Base-by-base conservation (phyloP, 371 early-diverging fungal genomes). In the Mucor saturninus region DNA sequence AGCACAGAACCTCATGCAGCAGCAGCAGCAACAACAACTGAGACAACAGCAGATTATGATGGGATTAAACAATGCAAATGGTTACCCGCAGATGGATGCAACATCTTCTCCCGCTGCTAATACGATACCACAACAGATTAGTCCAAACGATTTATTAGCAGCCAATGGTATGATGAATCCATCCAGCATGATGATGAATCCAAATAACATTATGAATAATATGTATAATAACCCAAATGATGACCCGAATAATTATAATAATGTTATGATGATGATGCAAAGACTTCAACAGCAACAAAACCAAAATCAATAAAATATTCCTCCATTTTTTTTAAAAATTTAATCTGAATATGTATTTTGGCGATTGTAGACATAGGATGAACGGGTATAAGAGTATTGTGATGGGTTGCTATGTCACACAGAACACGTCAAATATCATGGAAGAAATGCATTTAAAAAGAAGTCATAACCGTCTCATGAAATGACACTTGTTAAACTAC, bases 241-340 rank as follows among this genome's bases (percentile, higher is more conserved):
- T 35, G 68, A 72, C 49, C 53, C 62, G 7, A 64, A 64, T 30
- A 73, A 70, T 38, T 73, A 67, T 43, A 63, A 62, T 15, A 73
- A 75, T 56, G 71, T 73, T n/a, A 65, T 75, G 59, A 64, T 73
- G 59, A 72, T 75, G 76, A 75, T 75, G 76, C 76, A 75, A 37
- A 64, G 73, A 51, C 62, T 75, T 60, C 76, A 75, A 58, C 61
- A 56, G 13, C 56, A 56, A 39, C 56, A 43, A 56, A 39, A 56
- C 21, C 40, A 56, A 15, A 42, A 59, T 11, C 59, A 49, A 59
- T 50, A 42, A 35, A 35, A 35, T 6, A 6, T 35, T 21, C 21
- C 21, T 21, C 21, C 21, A 21, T 21, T 21, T 21, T 21, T 21
- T 21, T 21, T 21, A 21, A 21, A 21, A 21, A 21, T 21, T 21